Evolutionary conservation across 208 protist species (phyloP), one percentile per base, ranked within the genome.

Genomic region (Leptomonas pyrrhocoris): DNA sequence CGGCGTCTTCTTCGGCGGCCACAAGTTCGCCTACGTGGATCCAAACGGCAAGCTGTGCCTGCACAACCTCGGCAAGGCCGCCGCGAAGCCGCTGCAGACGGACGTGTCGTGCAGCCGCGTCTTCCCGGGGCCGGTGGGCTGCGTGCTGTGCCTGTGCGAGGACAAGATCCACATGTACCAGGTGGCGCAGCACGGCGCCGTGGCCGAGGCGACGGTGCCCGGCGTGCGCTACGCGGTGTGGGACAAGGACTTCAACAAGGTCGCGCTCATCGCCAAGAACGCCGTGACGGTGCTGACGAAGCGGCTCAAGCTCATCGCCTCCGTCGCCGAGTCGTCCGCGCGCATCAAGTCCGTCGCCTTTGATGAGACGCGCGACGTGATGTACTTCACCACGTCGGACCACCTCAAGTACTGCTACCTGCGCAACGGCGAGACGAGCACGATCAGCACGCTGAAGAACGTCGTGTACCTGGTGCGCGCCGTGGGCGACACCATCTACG

Each of bases 371-470:
- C 84, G 96, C 68, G 92, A 98, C 38, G 90, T 99, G 8, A 96
- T 99, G 45, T 95, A 99, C 60, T 99, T 99, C 84, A 98, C 95
- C 18, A 99, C 99, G 4, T 80, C 90, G 1, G 98, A 97, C 81
- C 99, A 99, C 79, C 91, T 99, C 54, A 99, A 99, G 76, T 99
- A 99, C 82, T 94, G 88, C 76, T 88, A 85, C 73, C 58, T 94
- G 42, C 78, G 75, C 55, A 97, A 80, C 69, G 97, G 98, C 30
- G 98, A 99, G 72, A 89, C 68, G 34, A 98, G 98, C 55, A 99
- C 98, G 38, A 99, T 99, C 80, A 89, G 94, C 48, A 99, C 98
- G 2, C 78, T 99, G 7, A 91, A 98, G n/a, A 81, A 84, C 31
- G 94, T 98, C 1, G 83, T 98, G 27, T 99, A 99, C 78, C 80